These are phyloP conservation scores for Ganoderma lingzhi DNA, from an alignment of 1,284 basidiomycete species.

Conservation along the genomic window DNA sequence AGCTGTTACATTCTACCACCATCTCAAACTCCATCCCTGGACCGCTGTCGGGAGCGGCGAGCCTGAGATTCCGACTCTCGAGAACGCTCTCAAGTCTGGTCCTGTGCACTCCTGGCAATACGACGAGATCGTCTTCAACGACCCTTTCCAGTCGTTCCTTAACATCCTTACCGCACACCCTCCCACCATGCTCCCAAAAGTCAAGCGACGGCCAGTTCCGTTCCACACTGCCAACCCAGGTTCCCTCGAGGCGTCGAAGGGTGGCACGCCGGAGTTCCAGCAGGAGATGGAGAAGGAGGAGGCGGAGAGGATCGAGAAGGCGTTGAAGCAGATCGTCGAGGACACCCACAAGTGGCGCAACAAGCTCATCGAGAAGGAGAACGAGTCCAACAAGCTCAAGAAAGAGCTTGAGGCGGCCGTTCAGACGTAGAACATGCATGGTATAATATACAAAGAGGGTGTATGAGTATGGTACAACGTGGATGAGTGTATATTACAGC, in stretches of 20 bases:
- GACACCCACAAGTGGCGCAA: constrained; percentile 69
- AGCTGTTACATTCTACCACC: constrained; percentile 87
- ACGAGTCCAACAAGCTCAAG: constrained; percentile 70
- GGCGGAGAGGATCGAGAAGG: constrained; percentile 80
- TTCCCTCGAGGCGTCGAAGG: constrained; percentile 69
- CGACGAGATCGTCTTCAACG: constrained; percentile 97
- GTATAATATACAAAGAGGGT: constrained; percentile 28
- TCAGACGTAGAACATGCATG: constrained; percentile 5
- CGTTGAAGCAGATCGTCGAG: constrained; percentile 70
- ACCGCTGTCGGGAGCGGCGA: constrained; percentile 57
- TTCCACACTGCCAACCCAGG: constrained; percentile 73
- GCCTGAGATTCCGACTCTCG: constrained; percentile 68
- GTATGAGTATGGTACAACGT: constrained; percentile 33
- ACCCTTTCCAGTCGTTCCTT: constrained; percentile 92
- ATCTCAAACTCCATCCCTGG: constrained; percentile 98
- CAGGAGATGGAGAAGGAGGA: constrained; percentile 89
- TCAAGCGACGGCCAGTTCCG: constrained; percentile 69
- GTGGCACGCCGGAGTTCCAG: constrained; percentile 83
- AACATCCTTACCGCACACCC: constrained; percentile 84
- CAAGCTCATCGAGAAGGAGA: constrained; percentile 76
- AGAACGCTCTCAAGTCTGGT: constrained; percentile 68
- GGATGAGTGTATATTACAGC: constrained; percentile 8
- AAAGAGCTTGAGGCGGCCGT: constrained; percentile 51
- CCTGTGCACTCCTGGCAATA: constrained; percentile 99
- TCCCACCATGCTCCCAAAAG: constrained; percentile 83